Conservation (phyloP, 2,329 filamentous ascomycete genomes). For the Beauveria rudraprayagi region DNA sequence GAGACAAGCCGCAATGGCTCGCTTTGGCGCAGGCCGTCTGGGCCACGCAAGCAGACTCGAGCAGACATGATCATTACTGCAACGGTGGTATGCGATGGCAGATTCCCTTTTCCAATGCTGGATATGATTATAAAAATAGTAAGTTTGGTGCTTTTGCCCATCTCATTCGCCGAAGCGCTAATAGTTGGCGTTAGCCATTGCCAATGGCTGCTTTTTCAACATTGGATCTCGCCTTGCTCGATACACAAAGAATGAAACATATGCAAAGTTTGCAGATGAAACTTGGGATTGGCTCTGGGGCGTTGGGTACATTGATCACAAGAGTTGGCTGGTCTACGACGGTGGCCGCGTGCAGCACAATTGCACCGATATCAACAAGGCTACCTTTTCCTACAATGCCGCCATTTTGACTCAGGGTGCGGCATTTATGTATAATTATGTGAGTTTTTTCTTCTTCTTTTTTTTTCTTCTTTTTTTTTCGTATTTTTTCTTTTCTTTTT, state of each 20-base stretch:
- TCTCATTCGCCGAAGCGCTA: not conserved
- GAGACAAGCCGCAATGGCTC: conserved; percentile 49
- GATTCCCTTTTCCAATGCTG: conserved; percentile 64
- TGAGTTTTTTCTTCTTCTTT: conserved; percentile 22
- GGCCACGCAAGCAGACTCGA: conserved; percentile 48
- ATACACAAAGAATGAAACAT: conserved; percentile 60
- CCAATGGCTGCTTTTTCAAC: conserved; percentile 58
- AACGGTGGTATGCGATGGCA: conserved; percentile 70
- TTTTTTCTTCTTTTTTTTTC: too few relatives aligned
- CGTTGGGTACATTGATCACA: conserved; percentile 50
- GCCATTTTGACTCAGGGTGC: conserved; percentile 54
- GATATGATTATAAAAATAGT: conserved; percentile 70
- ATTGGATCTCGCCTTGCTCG: conserved; percentile 60
- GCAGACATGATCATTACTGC: conserved; percentile 59
- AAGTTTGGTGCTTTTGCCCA: conserved; percentile 12
- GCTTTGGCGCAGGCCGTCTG: conserved; percentile 63
- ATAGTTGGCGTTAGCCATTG: conserved; percentile 35
- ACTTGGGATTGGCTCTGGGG: conserved; percentile 53
- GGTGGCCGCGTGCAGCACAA: conserved; percentile 50
- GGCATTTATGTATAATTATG: conserved; percentile 61
- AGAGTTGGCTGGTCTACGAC: conserved; percentile 56
- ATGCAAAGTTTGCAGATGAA: conserved; percentile 52
- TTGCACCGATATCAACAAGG: conserved; percentile 52
- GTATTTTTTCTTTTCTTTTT: conserved; percentile 13
- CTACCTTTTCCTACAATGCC: conserved; percentile 61